Percentiles rank a stretch among this genome's conserved stretches.
Evolutionary conservation across 352 stramenopile genomes (phyloP).

Genomic region (Aphanomyces stellatus): DNA sequence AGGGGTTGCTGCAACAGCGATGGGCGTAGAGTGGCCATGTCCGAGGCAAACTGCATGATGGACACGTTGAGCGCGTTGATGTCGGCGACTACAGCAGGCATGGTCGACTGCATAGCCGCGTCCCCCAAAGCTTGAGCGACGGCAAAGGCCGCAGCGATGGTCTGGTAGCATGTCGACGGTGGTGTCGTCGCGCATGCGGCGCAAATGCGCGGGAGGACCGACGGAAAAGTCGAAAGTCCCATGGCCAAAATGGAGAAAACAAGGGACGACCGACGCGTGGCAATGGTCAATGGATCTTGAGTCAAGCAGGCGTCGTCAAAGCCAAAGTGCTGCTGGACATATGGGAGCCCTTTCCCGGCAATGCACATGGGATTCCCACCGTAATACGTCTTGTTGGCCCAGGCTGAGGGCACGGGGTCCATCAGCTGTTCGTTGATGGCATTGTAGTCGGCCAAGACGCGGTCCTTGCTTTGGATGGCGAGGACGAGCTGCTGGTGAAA

Average conservation of each 20-base stretch:
- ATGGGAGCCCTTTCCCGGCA: background rate
- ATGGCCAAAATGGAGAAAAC: background rate
- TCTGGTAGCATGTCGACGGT: background rate
- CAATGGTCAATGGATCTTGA: background rate
- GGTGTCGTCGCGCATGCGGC: background rate
- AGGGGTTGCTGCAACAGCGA: background rate
- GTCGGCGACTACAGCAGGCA: no score
- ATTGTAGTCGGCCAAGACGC: background rate
- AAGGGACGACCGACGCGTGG: background rate
- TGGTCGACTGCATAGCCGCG: no score
- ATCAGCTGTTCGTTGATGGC: background rate
- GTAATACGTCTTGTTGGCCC: background rate
- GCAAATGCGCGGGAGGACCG: background rate
- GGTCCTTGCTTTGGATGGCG: background rate
- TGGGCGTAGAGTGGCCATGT: background rate
- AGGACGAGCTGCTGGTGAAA: background rate
- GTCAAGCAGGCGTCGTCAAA: background rate
- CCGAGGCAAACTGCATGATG: slow-evolving; percentile 10
- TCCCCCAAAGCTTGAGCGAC: no score
- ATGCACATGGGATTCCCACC: slow-evolving; percentile 9
- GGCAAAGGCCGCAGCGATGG: background rate
- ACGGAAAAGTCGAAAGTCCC: background rate
- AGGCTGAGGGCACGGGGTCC: background rate
- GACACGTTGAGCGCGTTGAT: background rate
- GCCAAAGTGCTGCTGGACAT: slow-evolving; percentile 8